These are phyloP conservation scores for Lodderomyces pseudojiufengensis DNA, from an alignment of 1,139 yeast species.

Conservation along the genomic window DNA sequence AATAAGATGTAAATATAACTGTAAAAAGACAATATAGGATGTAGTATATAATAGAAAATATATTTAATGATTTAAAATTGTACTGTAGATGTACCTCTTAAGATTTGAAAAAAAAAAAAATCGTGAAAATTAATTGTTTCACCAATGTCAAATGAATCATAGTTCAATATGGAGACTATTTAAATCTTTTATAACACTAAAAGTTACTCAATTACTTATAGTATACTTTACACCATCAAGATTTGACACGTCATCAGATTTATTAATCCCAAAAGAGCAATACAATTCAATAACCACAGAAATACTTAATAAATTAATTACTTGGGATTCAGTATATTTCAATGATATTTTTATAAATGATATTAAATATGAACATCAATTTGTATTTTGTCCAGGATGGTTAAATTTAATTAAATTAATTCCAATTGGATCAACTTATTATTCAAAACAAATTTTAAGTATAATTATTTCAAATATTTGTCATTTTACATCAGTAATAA, in stretches of 20 bases:
- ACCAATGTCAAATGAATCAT: neutral
- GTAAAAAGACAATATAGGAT: too few relatives aligned
- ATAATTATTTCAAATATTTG: slow-evolving; percentile 48
- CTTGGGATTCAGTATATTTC: slow-evolving; percentile 89
- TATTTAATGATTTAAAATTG: too few relatives aligned
- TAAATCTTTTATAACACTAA: slow-evolving; percentile 23
- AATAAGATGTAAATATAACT: slow-evolving; percentile 18
- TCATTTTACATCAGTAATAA: slow-evolving; percentile 48
- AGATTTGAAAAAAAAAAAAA: too few relatives aligned
- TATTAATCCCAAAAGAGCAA: slow-evolving; percentile 17
- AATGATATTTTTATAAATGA: slow-evolving; percentile 51
- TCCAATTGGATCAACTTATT: slow-evolving; percentile 17
- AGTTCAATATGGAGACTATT: slow-evolving; percentile 13
- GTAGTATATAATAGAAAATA: too few relatives aligned
- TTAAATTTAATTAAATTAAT: slow-evolving; percentile 44
- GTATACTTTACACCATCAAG: slow-evolving; percentile 30
- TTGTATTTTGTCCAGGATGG: slow-evolving; percentile 86
- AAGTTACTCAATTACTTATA: slow-evolving; percentile 28
- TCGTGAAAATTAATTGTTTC: too few relatives aligned
- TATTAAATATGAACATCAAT: slow-evolving; percentile 74
- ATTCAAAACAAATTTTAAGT: slow-evolving; percentile 44
- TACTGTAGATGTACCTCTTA: too few relatives aligned
- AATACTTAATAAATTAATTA: slow-evolving; percentile 48
- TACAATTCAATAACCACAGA: slow-evolving; percentile 12
- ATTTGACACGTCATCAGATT: slow-evolving; percentile 40